Evolutionary conservation across 2,329 filamentous ascomycete genomes (phyloP).

Genomic region (Fusarium proliferatum): DNA sequence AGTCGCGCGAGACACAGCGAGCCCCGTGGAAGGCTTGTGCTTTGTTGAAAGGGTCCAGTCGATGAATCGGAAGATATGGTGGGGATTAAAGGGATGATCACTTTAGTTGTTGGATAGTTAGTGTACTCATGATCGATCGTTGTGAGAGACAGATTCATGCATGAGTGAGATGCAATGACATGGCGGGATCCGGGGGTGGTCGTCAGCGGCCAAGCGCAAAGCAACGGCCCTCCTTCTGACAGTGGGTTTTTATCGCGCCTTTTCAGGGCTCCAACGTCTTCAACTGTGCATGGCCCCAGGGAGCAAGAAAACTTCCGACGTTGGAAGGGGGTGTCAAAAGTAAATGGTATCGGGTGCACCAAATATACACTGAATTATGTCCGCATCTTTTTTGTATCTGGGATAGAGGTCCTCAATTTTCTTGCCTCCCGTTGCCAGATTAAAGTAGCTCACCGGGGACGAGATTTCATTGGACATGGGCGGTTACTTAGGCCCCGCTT

Average conservation of each 20-base stretch:
- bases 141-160: slow-evolving; percentile 18
- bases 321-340: not conserved
- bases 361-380: not conserved
- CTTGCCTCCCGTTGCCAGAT: not conserved
- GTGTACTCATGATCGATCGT: slow-evolving; percentile 37
- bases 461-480: slow-evolving; percentile 20
- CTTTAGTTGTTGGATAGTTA: slow-evolving; percentile 6
- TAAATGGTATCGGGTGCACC: rapidly evolving
- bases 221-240: slow-evolving; percentile 12
- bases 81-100: slow-evolving; percentile 16
- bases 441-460: slow-evolving; percentile 3
- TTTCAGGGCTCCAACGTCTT: slow-evolving; percentile 29
- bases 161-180: slow-evolving; percentile 23
- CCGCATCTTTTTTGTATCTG: not conserved
- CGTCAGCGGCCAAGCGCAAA: slow-evolving; percentile 26
- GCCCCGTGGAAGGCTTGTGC: slow-evolving; percentile 35
- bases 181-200: slow-evolving; percentile 31
- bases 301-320: not conserved
- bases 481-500: slow-evolving; percentile 23
- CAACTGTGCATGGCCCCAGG: slow-evolving; percentile 13
- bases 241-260: slow-evolving; percentile 32
- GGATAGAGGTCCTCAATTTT: not conserved
- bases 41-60: slow-evolving; percentile 14
- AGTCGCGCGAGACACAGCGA: slow-evolving; percentile 27
- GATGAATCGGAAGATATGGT: slow-evolving; percentile 12